These are phyloP conservation scores for Cladosporium sp. DNA, from an alignment of 2,329 filamentous ascomycete species.

Conservation along the genomic window DNA sequence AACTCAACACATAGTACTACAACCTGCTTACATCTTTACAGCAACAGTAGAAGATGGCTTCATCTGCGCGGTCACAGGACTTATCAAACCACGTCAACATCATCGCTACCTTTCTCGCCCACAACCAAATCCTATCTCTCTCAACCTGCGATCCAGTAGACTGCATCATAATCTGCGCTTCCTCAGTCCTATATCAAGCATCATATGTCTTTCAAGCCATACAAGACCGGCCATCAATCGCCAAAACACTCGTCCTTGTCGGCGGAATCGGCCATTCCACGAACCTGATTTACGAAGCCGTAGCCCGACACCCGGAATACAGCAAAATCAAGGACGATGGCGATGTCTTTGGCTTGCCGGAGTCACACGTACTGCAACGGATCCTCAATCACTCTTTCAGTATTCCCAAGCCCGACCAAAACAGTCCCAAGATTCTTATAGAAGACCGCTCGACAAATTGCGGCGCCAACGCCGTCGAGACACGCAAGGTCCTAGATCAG, in stretches of 20 bases:
- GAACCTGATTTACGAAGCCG: slow-evolving; percentile 45
- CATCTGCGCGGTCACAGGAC: neutral
- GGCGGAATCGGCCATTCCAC: slow-evolving; percentile 53
- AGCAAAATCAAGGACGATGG: slow-evolving; percentile 29
- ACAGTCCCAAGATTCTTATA: slow-evolving; percentile 41
- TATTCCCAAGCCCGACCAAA: slow-evolving; percentile 27
- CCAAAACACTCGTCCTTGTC: slow-evolving; percentile 45
- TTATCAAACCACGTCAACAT: slow-evolving; percentile 35
- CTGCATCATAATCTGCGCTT: slow-evolving; percentile 46
- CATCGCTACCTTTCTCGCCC: slow-evolving; percentile 36
- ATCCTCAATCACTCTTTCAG: slow-evolving; percentile 41
- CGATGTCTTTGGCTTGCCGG: slow-evolving; percentile 41
- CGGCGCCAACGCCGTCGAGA: slow-evolving; percentile 47
- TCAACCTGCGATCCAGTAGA: slow-evolving; percentile 33
- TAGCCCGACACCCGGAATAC: slow-evolving; percentile 39
- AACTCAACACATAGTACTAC: neutral
- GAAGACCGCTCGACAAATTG: slow-evolving; percentile 52
- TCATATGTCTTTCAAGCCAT: slow-evolving; percentile 41
- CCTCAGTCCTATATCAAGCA: slow-evolving; percentile 42
- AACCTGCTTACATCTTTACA: neutral
- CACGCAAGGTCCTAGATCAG: slow-evolving; percentile 40
- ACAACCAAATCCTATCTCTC: slow-evolving; percentile 32
- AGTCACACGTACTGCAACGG: slow-evolving; percentile 43
- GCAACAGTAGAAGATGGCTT: neutral
- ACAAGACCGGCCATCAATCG: slow-evolving; percentile 34